Conservation (phyloP, 345 rosid species). For the Cardiospermum halicacabum region DNA sequence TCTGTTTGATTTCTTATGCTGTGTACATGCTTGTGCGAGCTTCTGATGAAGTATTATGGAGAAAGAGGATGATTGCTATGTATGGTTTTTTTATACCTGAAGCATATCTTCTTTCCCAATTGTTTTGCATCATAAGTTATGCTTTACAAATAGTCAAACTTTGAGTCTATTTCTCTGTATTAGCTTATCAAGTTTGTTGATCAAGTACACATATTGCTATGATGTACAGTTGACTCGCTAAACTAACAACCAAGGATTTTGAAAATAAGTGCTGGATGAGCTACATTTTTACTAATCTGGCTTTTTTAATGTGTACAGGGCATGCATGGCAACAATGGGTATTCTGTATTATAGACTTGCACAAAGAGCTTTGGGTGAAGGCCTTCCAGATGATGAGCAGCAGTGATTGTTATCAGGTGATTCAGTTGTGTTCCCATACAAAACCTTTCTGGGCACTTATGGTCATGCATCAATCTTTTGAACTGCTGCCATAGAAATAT, state of each 20-base stretch:
- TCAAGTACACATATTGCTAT: background rate
- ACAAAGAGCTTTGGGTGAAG: conserved; percentile 61
- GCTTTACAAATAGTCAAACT: background rate
- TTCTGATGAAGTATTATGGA: no score
- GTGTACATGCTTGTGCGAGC: no score
- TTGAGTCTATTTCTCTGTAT: background rate
- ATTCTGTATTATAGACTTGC: conserved; percentile 93
- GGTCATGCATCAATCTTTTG: background rate
- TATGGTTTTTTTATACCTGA: no score
- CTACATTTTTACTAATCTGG: background rate
- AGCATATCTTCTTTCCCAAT: no score
- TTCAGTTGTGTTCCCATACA: background rate
- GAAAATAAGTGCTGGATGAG: background rate
- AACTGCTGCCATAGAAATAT: background rate
- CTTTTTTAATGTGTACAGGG: conserved; percentile 50
- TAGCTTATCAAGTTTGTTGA: background rate
- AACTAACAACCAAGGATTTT: background rate
- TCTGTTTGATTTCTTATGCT: background rate
- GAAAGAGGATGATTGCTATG: no score
- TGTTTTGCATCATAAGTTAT: background rate
- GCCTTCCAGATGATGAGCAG: conserved; percentile 50
- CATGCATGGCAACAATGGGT: conserved; percentile 98
- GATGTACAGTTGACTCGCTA: background rate
- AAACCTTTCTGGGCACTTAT: background rate
- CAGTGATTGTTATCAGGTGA: conserved; percentile 26